These are phyloP conservation scores for Collybiopsis luxurians DNA, from an alignment of 768 basidiomycete genomes.

Conservation along the genomic window DNA sequence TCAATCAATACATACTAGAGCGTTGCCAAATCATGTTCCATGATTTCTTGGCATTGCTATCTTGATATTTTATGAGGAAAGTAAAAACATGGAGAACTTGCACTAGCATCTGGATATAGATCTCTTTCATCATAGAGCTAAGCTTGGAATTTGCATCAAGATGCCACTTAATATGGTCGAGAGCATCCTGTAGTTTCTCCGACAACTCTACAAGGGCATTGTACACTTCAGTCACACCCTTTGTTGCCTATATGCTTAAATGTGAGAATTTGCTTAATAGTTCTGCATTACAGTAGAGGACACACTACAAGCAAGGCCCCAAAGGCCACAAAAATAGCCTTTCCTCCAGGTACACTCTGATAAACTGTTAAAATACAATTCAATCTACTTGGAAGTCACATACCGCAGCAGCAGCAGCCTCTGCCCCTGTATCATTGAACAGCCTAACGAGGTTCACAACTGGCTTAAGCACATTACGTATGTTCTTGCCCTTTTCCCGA, in stretches of 20 bases:
- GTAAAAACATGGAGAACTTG: too few species aligned
- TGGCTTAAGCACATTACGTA: too few species aligned
- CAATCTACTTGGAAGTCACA: not conserved
- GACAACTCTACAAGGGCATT: not conserved
- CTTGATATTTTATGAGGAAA: too few species aligned
- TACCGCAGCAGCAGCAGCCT: not conserved
- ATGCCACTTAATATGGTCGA: too few species aligned
- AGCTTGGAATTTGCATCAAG: too few species aligned
- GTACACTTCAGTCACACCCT: not conserved
- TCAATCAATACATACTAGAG: not conserved
- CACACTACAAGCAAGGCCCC: too few species aligned
- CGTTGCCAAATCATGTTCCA: not conserved
- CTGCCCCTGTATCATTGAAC: not conserved
- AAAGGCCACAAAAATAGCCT: too few species aligned
- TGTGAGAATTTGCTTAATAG: not conserved
- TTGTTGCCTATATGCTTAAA: not conserved
- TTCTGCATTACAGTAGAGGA: not conserved
- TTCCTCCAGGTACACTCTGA: too few species aligned
- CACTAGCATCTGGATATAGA: too few species aligned
- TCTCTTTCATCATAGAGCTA: too few species aligned
- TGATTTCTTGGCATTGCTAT: not conserved
- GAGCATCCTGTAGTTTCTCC: not conserved
- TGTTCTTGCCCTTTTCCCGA: too few species aligned
- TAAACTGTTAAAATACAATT: not conserved
- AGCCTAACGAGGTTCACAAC: too few species aligned